A percentile compares a stretch with the other conserved stretches of the same genome.
phyloP scores from a whole-genome alignment of 106 monocot genomes.

The Narthecium ossifragum region DNA sequence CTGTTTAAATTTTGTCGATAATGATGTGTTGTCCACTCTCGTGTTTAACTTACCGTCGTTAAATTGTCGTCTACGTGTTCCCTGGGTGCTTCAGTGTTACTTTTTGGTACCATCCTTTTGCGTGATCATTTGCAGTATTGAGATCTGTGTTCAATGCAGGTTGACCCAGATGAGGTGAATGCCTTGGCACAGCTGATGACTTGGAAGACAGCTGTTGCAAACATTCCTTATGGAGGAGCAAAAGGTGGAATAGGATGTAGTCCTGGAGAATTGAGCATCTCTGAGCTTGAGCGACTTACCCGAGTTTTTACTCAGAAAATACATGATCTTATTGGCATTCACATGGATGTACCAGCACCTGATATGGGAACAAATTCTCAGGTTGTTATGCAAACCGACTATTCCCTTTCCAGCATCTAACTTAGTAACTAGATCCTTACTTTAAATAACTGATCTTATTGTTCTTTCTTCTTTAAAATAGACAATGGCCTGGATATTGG shows the following conservation, averaged over 20 bases:
- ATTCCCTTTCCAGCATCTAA: neutral
- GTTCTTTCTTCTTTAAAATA: constrained; percentile 10
- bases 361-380: constrained; percentile 92
- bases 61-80: too few relatives aligned
- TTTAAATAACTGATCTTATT: neutral
- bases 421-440: neutral
- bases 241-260: constrained; percentile 90
- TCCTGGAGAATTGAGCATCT: constrained; percentile 65
- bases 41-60: too few relatives aligned
- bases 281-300: constrained; percentile 82
- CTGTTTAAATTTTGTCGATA: too few relatives aligned
- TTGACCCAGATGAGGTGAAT: constrained; percentile 95
- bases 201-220: constrained; percentile 95
- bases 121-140: too few relatives aligned
- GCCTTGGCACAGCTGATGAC: constrained; percentile 94
- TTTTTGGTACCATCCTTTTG: too few relatives aligned
- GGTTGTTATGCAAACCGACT: constrained; percentile 21
- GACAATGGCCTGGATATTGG: constrained; percentile 99
- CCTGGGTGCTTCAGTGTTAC: too few relatives aligned
- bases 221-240: constrained; percentile 94
- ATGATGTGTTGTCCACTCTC: too few relatives aligned
- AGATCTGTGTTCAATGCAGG: too few relatives aligned
- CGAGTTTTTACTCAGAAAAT: constrained; percentile 90
- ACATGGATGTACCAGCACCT: constrained; percentile 84
- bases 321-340: constrained; percentile 88